Evolutionary conservation across 306 rosid species (phyloP).

Genomic region (Ormosia semicastrata): DNA sequence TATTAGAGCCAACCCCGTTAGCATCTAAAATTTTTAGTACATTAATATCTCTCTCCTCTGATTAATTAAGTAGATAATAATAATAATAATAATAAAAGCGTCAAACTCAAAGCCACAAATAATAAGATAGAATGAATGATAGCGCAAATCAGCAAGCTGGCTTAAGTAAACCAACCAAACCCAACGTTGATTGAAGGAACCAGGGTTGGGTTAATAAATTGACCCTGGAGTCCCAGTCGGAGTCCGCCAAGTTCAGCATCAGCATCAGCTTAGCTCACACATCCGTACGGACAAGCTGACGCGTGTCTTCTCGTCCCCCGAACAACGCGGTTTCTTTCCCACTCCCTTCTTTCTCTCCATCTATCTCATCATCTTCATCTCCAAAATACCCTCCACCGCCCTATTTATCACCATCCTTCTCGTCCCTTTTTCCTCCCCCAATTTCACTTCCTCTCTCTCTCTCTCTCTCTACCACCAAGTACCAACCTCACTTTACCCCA

Average conservation of each 20-base stretch:
- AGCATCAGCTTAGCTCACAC: slow-evolving; percentile 2
- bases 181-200: neutral
- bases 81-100: too few relatives aligned
- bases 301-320: slow-evolving; percentile 56
- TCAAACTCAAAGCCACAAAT: too few relatives aligned
- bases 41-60: too few relatives aligned
- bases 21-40: too few relatives aligned
- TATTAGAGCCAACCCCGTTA: too few relatives aligned
- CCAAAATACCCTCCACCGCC: slow-evolving; percentile 44
- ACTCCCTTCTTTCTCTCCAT: neutral
- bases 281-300: slow-evolving; percentile 48
- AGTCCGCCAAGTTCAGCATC: slow-evolving; percentile 15
- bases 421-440: neutral
- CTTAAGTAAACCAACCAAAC: neutral
- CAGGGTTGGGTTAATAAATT: slow-evolving; percentile 23
- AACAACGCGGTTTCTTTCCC: slow-evolving; percentile 76
- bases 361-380: neutral
- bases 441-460: neutral
- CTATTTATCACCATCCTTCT: slow-evolving; percentile 40
- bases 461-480: too few relatives aligned
- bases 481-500: too few relatives aligned
- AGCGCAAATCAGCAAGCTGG: too few relatives aligned
- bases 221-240: too few relatives aligned
- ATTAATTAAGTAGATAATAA: too few relatives aligned
- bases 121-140: too few relatives aligned